These are phyloP conservation scores for Fonsecaea monophora DNA, from an alignment of 2,329 filamentous ascomycete species.

Conservation along the genomic window DNA sequence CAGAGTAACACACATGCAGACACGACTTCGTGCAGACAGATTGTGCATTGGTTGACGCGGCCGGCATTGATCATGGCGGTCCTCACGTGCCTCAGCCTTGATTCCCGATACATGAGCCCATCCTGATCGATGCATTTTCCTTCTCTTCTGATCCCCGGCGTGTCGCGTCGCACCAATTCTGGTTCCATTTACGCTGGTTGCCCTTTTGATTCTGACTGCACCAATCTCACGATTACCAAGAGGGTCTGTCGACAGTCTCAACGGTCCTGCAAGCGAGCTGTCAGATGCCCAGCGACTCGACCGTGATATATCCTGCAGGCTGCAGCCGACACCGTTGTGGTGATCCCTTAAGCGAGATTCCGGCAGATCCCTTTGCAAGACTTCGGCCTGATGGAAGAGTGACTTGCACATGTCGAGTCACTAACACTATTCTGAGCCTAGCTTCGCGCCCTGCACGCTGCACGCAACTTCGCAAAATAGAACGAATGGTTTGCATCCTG, in stretches of 20 bases:
- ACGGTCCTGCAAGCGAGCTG: constrained; percentile 11
- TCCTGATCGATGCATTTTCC: background rate
- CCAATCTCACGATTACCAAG: constrained; percentile 17
- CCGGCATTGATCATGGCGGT: background rate
- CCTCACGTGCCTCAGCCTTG: constrained; percentile 21
- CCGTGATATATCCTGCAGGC: constrained; percentile 5
- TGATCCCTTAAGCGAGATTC: constrained; percentile 11
- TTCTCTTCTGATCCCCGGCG: background rate
- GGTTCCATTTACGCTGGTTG: constrained; percentile 3
- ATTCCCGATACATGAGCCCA: background rate
- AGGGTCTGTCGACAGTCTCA: constrained; percentile 20
- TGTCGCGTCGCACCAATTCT: constrained; percentile 30
- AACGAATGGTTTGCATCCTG: constrained; percentile 1
- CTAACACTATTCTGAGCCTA: background rate
- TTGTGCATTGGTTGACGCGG: background rate
- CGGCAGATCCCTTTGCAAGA: constrained; percentile 5
- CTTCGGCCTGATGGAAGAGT: background rate
- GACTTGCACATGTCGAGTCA: background rate
- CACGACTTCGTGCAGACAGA: background rate
- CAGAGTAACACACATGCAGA: constrained; percentile 17
- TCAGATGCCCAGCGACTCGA: background rate
- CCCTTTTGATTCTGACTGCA: constrained; percentile 31
- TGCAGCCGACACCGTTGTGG: background rate
- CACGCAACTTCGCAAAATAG: constrained; percentile 6
- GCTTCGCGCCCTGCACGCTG: background rate